These are phyloP conservation scores for Picocystis sp. DNA, from an alignment of 163 green algal species.

Conservation along the genomic window DNA sequence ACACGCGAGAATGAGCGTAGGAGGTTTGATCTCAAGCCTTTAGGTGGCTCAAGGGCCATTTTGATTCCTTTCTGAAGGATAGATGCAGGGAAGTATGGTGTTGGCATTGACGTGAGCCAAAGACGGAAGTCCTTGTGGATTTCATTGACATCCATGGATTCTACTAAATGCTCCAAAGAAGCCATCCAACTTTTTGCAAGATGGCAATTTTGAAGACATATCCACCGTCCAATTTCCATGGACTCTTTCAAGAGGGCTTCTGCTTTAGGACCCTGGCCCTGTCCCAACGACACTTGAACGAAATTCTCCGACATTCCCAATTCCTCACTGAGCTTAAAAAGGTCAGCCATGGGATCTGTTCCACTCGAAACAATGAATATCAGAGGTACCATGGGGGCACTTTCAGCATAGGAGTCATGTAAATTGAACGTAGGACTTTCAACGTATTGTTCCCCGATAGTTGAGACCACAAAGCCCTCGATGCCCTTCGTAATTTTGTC, in stretches of 20 bases:
- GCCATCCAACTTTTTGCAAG: conserved; percentile 55
- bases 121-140: conserved; percentile 58
- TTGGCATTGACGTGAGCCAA: conserved; percentile 60
- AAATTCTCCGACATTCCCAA: conserved; percentile 57
- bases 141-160: conserved; percentile 47
- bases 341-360: conserved; percentile 57
- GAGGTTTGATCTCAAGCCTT: conserved; percentile 57
- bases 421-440: conserved; percentile 63
- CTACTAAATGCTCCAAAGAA: conserved; percentile 56
- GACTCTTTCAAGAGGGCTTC: conserved; percentile 34
- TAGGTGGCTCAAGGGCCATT: conserved; percentile 65
- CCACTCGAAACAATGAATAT: conserved; percentile 63
- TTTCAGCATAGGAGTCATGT: conserved; percentile 37
- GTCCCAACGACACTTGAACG: conserved; percentile 59
- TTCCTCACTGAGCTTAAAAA: conserved; percentile 58
- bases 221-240: conserved; percentile 60
- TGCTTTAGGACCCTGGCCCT: conserved; percentile 62
- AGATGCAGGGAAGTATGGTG: conserved; percentile 39
- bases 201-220: conserved; percentile 66
- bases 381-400: conserved; percentile 31
- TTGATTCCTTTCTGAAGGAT: conserved; percentile 66
- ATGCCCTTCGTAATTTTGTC: conserved; percentile 46
- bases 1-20: conserved; percentile 47
- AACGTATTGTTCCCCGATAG: conserved; percentile 47
- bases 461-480: conserved; percentile 38